Conservation (phyloP, 2,329 filamentous ascomycete genomes). For the Xylariaceae sp. region DNA sequence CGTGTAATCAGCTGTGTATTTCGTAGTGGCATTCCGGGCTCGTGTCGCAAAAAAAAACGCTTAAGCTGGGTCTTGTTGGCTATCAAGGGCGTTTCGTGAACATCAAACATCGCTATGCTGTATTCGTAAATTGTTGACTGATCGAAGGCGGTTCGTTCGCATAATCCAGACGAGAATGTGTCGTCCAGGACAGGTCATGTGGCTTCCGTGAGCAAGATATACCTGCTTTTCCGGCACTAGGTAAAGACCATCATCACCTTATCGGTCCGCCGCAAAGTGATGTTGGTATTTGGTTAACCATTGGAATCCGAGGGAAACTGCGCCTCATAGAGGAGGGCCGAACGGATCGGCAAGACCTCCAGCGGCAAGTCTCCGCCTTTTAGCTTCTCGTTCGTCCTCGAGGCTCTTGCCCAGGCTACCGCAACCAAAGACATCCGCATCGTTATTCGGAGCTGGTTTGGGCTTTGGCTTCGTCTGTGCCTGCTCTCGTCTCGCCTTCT, state of each 20-base stretch:
- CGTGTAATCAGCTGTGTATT: too few relatives aligned
- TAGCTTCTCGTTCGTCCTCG: slow-evolving; percentile 33
- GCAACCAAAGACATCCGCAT: slow-evolving; percentile 44
- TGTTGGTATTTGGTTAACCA: neutral
- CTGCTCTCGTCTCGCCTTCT: slow-evolving; percentile 57
- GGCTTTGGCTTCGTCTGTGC: slow-evolving; percentile 37
- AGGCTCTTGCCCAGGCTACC: slow-evolving; percentile 33
- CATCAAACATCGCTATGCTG: neutral
- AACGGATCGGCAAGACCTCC: slow-evolving; percentile 26
- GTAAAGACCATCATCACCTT: too few relatives aligned
- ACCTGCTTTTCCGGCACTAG: neutral
- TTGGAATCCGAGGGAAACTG: neutral
- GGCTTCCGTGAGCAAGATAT: neutral
- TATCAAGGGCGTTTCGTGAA: neutral
- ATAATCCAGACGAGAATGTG: neutral
- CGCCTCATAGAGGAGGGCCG: slow-evolving; percentile 26
- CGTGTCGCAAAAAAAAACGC: neutral
- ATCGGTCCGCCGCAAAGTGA: neutral
- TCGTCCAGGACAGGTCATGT: neutral
- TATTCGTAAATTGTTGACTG: neutral
- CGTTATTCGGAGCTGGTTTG: slow-evolving; percentile 36
- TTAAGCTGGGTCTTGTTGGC: neutral
- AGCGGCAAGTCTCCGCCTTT: slow-evolving; percentile 35
- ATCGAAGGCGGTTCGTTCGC: neutral
- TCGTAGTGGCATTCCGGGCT: neutral